Base-by-base conservation (phyloP, 805 yeast genomes). In the Candida qinlingensis region DNA sequence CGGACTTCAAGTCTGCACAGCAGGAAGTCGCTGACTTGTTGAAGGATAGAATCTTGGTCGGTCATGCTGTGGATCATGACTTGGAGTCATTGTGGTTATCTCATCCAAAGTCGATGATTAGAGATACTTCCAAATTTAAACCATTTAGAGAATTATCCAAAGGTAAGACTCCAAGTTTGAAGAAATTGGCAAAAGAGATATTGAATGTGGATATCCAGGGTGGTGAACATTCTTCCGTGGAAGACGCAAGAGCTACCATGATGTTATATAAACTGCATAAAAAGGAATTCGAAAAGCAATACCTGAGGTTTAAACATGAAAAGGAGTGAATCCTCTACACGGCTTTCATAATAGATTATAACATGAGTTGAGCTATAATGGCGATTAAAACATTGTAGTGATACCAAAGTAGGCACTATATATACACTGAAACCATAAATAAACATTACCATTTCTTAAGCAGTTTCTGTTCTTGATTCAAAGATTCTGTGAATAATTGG, bases 201-300 rank as follows among this genome's bases (percentile, higher is more conserved):
- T 62, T 88, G 36, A 72, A 76, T 1, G 47, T 76, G 2, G 81
- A 79, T 8, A 87, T 90, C 49, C 96, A 90, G 64, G 69, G 68
- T 0, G 88, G 83, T 1, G 75, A 80, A 52, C 97, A 91, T 68
- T 85, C 94, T 4, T 87, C 96, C 0, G 87, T 90, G 1, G 96
- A 88, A 61, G 97, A 90, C 69, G 96, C 97, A 0, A 79, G 79
- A 59, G 91, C 91, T 1, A 82, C 96, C 0, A 91, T 90, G 96
- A 63, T 83, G 51, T 65, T 90, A n/a, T 90, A 81, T 60, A 75
- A 86, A 51, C 60, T 76, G 45, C 76, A 79, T 53, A 83, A 79
- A 60, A 71, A 69, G 46, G 87, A 79, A 46, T 83, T 87, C 59
- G 94, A 83, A 54, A 68, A 66, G 41, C 42, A 62, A 3, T 65